Evolutionary conservation across 768 basidiomycete species (phyloP).

Genomic region (Suillus spraguei): DNA sequence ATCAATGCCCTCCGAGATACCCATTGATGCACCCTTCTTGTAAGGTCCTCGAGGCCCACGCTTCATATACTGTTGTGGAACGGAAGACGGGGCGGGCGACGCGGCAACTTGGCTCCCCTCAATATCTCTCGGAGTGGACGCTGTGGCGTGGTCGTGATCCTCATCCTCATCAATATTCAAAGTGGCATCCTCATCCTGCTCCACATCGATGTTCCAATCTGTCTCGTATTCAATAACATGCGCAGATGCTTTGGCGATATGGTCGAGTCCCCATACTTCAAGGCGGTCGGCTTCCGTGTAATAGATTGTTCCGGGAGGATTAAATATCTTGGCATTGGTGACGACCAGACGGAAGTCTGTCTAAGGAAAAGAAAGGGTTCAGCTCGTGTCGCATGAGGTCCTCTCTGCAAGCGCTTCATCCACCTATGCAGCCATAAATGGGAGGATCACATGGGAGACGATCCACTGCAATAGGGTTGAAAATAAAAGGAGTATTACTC

Average conservation of each 20-base stretch:
- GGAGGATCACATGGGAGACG: neutral
- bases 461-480: neutral
- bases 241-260: slow-evolving; percentile 67
- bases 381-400: slow-evolving; percentile 14
- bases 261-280: slow-evolving; percentile 71
- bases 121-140: slow-evolving; percentile 46
- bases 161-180: slow-evolving; percentile 40
- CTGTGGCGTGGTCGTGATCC: slow-evolving; percentile 17
- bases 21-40: slow-evolving; percentile 48
- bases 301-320: slow-evolving; percentile 74
- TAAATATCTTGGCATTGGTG: slow-evolving; percentile 74
- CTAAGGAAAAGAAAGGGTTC: slow-evolving; percentile 34
- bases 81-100: slow-evolving; percentile 48
- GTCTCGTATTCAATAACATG: slow-evolving; percentile 83
- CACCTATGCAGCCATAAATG: too few relatives aligned
- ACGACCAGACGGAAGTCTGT: slow-evolving; percentile 74
- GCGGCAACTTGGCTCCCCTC: slow-evolving; percentile 45
- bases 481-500: slow-evolving; percentile 27
- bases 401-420: neutral
- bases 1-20: slow-evolving; percentile 54
- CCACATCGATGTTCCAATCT: slow-evolving; percentile 83
- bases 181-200: slow-evolving; percentile 53
- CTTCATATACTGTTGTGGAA: slow-evolving; percentile 32
- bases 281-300: slow-evolving; percentile 73
- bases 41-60: slow-evolving; percentile 56